A percentile compares a stretch with the other conserved stretches of the same genome.
These are phyloP conservation scores for Gaertneriomyces semiglobifer DNA, from an alignment of 192 early-diverging fungal species.

Conservation along the genomic window DNA sequence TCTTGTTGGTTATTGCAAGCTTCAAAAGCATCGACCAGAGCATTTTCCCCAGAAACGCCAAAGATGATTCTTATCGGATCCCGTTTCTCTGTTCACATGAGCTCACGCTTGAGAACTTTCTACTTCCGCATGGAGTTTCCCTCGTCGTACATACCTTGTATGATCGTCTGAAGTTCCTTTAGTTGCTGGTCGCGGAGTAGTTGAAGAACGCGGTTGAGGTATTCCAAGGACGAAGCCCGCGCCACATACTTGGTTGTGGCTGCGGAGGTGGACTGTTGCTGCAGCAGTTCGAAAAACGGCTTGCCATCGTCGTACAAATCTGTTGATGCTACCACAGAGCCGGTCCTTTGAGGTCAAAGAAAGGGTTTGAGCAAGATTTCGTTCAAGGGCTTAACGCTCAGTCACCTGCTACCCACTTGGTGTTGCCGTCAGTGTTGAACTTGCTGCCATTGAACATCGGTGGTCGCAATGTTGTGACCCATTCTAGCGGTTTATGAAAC, in stretches of 20 bases:
- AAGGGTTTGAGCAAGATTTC: neutral
- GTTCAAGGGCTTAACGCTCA: neutral
- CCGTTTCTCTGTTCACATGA: constrained; percentile 39
- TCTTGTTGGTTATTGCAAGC: constrained; percentile 42
- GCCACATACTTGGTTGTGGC: constrained; percentile 31
- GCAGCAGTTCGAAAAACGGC: constrained; percentile 46
- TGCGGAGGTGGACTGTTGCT: constrained; percentile 3
- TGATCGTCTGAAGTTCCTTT: constrained; percentile 47
- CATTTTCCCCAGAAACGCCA: constrained; percentile 35
- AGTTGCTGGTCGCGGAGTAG: constrained; percentile 47
- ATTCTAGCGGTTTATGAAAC: constrained; percentile 46
- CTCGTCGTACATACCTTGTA: constrained; percentile 36
- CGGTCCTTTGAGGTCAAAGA: neutral
- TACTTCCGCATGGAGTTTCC: neutral
- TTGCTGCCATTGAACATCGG: constrained; percentile 24
- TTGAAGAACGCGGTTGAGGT: constrained; percentile 38
- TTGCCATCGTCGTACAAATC: constrained; percentile 38
- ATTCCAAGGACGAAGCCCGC: constrained; percentile 43
- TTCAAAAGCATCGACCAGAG: constrained; percentile 54
- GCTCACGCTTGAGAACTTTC: neutral
- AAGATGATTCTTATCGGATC: constrained; percentile 50
- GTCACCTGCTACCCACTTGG: neutral
- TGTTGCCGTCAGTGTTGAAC: constrained; percentile 7
- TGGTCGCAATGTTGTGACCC: constrained; percentile 38
- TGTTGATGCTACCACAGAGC: constrained; percentile 30